Evolutionary conservation across 1,284 basidiomycete species (phyloP).

Genomic region (Ceratobasidium sp.): DNA sequence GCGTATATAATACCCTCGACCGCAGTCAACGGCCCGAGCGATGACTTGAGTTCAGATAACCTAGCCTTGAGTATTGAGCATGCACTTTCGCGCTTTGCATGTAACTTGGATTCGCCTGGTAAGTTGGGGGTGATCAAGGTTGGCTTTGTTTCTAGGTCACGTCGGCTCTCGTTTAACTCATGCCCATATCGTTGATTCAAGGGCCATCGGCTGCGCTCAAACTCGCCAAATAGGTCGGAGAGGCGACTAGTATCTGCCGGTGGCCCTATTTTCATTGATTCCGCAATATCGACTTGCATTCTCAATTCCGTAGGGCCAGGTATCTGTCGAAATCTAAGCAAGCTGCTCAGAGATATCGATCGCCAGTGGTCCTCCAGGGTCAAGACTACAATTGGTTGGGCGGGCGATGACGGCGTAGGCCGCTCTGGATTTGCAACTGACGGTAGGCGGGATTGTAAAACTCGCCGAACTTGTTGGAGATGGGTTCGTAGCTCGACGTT

Average conservation of each 20-base stretch:
- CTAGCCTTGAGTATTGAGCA: neutral
- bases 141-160: neutral
- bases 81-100: no score
- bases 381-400: neutral
- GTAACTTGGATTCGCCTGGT: neutral
- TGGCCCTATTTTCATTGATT: neutral
- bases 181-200: neutral
- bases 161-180: slow-evolving; percentile 1
- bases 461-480: neutral
- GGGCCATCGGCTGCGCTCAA: neutral
- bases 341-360: neutral
- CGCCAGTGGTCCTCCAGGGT: neutral
- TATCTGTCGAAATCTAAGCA: neutral
- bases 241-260: neutral
- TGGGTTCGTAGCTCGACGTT: slow-evolving; percentile 8
- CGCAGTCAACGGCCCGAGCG: neutral
- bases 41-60: neutral
- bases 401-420: neutral
- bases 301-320: neutral
- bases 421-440: neutral
- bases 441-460: neutral
- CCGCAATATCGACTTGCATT: neutral
- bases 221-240: neutral
- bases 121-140: neutral
- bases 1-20: neutral